Evolutionary conservation across 2,329 filamentous ascomycete species (phyloP).

Genomic region (Fusarium transvaalense): DNA sequence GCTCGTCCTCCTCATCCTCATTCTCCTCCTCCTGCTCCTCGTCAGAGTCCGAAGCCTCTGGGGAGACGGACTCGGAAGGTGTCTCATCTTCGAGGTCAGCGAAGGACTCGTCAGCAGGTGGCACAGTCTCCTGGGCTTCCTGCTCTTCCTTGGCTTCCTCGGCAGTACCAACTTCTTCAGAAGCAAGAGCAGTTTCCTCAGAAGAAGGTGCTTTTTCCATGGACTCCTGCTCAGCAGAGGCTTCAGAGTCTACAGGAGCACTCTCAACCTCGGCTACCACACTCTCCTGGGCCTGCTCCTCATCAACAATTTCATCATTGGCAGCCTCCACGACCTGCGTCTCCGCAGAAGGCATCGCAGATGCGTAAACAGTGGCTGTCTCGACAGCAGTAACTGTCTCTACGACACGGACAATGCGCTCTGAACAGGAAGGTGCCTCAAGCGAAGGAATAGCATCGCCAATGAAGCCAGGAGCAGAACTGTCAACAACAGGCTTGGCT

Average conservation of each 20-base stretch:
- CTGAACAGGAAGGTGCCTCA: conserved; percentile 29
- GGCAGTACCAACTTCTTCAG: not conserved
- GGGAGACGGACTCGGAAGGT: conserved; percentile 1
- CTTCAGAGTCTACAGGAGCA: not conserved
- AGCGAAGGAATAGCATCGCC: conserved; percentile 1
- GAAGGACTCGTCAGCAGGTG: conserved; percentile 2
- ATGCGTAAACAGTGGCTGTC: conserved; percentile 52
- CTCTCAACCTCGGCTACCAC: conserved; percentile 8
- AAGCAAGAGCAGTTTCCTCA: conserved; percentile 5
- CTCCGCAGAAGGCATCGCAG: conserved; percentile 35
- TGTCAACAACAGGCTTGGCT: not conserved
- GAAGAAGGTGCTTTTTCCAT: conserved; percentile 5
- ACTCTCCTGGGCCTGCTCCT: conserved; percentile 14
- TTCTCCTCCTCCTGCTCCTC: conserved; percentile 23
- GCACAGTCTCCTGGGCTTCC: conserved; percentile 12
- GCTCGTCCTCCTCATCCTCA: conserved; percentile 10
- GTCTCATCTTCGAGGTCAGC: conserved; percentile 2
- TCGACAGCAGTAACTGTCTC: conserved; percentile 54
- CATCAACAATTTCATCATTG: conserved; percentile 20
- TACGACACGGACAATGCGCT: conserved; percentile 37
- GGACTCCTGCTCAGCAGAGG: conserved; percentile 1
- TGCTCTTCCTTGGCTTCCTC: conserved; percentile 20
- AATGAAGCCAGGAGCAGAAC: not conserved
- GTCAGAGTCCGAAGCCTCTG: conserved; percentile 5
- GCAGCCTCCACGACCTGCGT: conserved; percentile 23